These are phyloP conservation scores for Chlamydomonas applanata DNA, from an alignment of 139 green algal genomes.

Conservation along the genomic window DNA sequence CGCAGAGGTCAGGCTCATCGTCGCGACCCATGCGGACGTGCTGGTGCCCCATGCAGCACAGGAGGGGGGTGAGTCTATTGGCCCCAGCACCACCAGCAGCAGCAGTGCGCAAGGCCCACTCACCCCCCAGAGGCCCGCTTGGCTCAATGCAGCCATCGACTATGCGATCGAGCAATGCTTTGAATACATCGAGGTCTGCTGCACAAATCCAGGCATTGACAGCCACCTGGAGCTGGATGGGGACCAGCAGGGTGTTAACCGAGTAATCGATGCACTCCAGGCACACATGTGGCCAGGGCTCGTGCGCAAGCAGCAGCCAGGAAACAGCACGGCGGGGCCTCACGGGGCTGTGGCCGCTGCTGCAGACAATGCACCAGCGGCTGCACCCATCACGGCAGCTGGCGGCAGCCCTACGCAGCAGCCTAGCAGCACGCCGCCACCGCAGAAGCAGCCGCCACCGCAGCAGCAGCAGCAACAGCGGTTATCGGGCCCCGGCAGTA, in stretches of 20 bases:
- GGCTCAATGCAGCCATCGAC: conserved; percentile 3
- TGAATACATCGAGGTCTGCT: conserved; percentile 2
- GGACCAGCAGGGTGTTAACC: neutral
- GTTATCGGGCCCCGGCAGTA: too few relatives aligned
- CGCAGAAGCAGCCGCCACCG: too few relatives aligned
- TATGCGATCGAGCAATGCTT: neutral
- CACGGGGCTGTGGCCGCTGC: neutral
- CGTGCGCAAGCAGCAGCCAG: conserved; percentile 1
- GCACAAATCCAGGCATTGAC: conserved; percentile 5
- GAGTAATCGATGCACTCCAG: neutral
- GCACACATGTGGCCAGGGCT: conserved; percentile 10
- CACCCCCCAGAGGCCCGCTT: neutral
- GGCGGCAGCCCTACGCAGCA: too few relatives aligned
- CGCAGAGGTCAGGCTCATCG: neutral
- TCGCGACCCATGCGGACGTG: neutral
- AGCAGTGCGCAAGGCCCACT: neutral
- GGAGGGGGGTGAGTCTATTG: too few relatives aligned
- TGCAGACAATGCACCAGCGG: neutral
- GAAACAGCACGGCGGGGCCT: neutral
- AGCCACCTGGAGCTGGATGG: conserved; percentile 1
- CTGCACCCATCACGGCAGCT: too few relatives aligned
- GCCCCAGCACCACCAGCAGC: neutral
- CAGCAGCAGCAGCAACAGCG: too few relatives aligned
- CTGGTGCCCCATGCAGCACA: neutral
- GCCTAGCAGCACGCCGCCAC: too few relatives aligned